These are phyloP conservation scores for Polygonum maritimum DNA, from an alignment of 148 eudicot species.

Conservation along the genomic window DNA sequence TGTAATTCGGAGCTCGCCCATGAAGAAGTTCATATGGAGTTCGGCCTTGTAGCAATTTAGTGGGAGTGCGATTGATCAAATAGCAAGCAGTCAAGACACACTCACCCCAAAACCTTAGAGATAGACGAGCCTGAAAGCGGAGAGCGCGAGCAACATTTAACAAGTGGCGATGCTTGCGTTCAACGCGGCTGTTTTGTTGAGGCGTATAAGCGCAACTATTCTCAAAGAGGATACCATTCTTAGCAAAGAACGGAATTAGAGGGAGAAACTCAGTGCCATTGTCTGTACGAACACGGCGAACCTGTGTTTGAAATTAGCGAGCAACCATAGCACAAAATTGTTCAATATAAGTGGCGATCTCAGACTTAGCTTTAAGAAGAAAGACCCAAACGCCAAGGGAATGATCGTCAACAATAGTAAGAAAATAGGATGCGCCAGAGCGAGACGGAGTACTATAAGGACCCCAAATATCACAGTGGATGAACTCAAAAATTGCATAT, in stretches of 20 bases:
- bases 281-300: neutral
- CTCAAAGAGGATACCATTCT: too few species aligned
- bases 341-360: neutral
- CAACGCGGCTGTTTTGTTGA: too few species aligned
- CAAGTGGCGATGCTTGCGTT: too few species aligned
- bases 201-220: too few species aligned
- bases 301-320: neutral
- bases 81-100: neutral
- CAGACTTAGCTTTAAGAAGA: neutral
- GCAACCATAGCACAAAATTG: neutral
- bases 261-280: too few species aligned
- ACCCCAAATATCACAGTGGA: too few species aligned
- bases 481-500: too few species aligned
- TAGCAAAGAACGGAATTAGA: too few species aligned
- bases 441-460: neutral
- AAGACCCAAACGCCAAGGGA: conserved; percentile 4
- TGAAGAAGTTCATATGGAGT: neutral
- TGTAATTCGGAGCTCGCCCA: neutral
- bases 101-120: too few species aligned
- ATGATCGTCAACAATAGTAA: conserved; percentile 11
- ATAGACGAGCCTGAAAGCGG: too few species aligned
- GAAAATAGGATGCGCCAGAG: neutral
- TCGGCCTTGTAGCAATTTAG: neutral
- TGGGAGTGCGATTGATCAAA: neutral
- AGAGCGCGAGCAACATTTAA: too few species aligned